Percentiles rank a stretch among this genome's conserved stretches.
Evolutionary conservation across 306 rosid genomes (phyloP).

Genomic region (Prunus padus): DNA sequence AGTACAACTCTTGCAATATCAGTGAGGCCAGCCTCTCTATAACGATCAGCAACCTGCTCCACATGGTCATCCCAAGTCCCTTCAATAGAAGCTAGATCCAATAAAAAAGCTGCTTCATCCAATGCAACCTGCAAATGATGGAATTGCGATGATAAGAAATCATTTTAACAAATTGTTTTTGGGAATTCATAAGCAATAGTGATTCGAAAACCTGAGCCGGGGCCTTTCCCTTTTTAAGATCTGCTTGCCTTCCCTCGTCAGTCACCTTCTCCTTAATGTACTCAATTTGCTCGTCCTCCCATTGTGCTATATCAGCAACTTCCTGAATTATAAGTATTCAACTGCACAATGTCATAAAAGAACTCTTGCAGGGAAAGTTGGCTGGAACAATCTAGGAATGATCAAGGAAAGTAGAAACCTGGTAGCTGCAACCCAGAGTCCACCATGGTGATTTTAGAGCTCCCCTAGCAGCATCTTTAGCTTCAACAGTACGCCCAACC

Average conservation of each 20-base stretch:
- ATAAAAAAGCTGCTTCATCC: slow-evolving; percentile 88
- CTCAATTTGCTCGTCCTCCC: slow-evolving; percentile 98
- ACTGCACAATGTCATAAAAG: not conserved
- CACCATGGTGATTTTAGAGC: slow-evolving; percentile 96
- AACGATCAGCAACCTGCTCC: slow-evolving; percentile 70
- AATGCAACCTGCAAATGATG: slow-evolving; percentile 63
- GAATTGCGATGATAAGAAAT: slow-evolving; percentile 8
- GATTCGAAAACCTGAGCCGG: slow-evolving; percentile 61
- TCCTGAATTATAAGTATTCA: slow-evolving; percentile 48
- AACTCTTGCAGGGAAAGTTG: not conserved
- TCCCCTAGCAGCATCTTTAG: slow-evolving; percentile 92
- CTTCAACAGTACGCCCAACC: slow-evolving; percentile 79
- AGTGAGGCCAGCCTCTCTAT: slow-evolving; percentile 69
- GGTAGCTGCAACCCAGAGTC: slow-evolving; percentile 87
- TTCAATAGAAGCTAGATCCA: slow-evolving; percentile 89
- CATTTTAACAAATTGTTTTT: not conserved
- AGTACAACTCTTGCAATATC: slow-evolving; percentile 72
- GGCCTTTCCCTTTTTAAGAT: slow-evolving; percentile 81
- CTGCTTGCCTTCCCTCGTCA: slow-evolving; percentile 84
- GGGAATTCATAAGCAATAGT: slow-evolving; percentile 11
- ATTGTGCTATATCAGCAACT: slow-evolving; percentile 82
- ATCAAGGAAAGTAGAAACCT: slow-evolving; percentile 35
- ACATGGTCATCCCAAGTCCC: slow-evolving; percentile 78
- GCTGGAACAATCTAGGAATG: slow-evolving; percentile 13
- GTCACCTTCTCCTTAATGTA: slow-evolving; percentile 82